Base-by-base conservation (phyloP, 2,329 filamentous ascomycete species). In the Metarhizium robertsii region DNA sequence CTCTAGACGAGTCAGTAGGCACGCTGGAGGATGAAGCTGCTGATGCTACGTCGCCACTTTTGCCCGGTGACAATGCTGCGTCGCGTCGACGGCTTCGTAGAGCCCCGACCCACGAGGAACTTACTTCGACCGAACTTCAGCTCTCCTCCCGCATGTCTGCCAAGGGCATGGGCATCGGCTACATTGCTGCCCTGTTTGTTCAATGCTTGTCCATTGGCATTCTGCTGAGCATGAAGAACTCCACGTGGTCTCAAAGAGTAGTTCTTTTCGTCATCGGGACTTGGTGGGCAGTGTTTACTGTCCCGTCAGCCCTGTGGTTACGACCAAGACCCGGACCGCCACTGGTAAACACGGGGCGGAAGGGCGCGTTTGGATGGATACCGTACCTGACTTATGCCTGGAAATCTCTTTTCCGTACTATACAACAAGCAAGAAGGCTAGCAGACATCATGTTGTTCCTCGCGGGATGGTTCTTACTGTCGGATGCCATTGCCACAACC, bases 231-330 rank as follows among this genome's bases (percentile, higher is more conserved):
- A 83, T 89, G 67, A 79, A 83, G 42, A 92, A 90, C 58, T 88
- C 88, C 4, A 92, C 87, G 0, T 92, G 92, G 75, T 89, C 90
- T 0, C 84, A 96, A 49, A 85, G 92, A 3, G 78, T 97, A 3
- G 92, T 94, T 0, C 79, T 99, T 10, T 91, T 95, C 69, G 73
- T 92, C 56, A 85, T 97, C 53, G 94, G 94, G 38, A 70, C 84
- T 32, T 99, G 94, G 94, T 99, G 94, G 94, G 84, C 92, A 48
- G 57, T 88, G 38, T 97, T 99, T 68, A 95, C 90, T 3, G 84
- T 97, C 55, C 94, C 94, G 0, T 85, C 90, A 0, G 90, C 89
- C 2, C 71, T 95, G 63, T 96, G 91, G 87, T 78, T 99, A 34
- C 85, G 92, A 45, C 85, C 92, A 4, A 83, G 94, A 53, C 94